Base-by-base conservation (phyloP, 2,329 filamentous ascomycete species). In the Alternaria gansuensis region DNA sequence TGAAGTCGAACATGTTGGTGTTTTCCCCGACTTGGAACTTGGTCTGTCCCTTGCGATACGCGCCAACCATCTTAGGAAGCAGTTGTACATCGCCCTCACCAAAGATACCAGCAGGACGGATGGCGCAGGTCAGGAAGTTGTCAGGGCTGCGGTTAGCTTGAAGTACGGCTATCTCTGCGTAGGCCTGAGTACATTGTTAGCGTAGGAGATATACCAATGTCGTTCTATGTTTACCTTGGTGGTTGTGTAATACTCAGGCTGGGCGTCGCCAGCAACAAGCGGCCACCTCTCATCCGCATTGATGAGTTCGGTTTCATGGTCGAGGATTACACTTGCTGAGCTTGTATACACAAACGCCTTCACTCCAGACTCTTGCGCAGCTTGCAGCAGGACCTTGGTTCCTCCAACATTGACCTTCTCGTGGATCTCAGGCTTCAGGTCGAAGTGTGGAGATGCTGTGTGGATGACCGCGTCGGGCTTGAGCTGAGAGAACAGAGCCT, bases 261-360 rank as follows among this genome's bases (percentile, higher is more conserved):
- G 82, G 26, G 74, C 71, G 23, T 77, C 73, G 45, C 80, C 81
- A 57, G 79, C 79, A 29, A 82, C 74, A 57, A 80, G 64, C 21
- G 80, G 79, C 69, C 79, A 84, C 46, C 77, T 71, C 70, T 83
- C 82, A 62, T 84, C 79, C 23, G 80, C 83, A 60, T 84, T 81
- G 63, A 82, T 70, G 39, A 85, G 74, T 65, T 82, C 78, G 43
- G 69, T 76, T 40, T 73, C 64, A 9, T 75, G 78, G 63, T 82
- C 80, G 51, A 82, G 78, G 37, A 84, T 76, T 23, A 84, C 79
- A 40, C 81, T 82, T 5, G 82, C 81, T 24, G 78, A 81, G 66
- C 81, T 83, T 17, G 83, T 84, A 68, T 83, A 83, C 14, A 85
- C 79, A 59, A 85, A 83, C 3, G 80, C 82, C 71, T 82, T 83